phyloP scores from a whole-genome alignment of 2,329 filamentous ascomycete genomes.

The Westerdykella sp. region DNA sequence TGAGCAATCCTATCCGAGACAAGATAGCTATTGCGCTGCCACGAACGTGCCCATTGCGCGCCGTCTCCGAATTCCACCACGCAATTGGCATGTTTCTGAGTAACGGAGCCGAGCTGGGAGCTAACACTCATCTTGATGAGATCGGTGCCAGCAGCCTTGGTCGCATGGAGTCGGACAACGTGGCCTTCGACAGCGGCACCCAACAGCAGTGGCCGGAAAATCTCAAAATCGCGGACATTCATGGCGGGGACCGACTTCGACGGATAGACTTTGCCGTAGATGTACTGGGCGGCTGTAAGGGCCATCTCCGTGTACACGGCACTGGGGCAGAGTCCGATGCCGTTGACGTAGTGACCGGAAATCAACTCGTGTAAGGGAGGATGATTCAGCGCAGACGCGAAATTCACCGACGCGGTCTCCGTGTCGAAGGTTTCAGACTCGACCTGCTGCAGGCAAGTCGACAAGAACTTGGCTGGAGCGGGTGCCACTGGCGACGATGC shows the following conservation, averaged over 20 bases:
- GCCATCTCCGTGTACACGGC: slow-evolving; percentile 32
- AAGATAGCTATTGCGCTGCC: slow-evolving; percentile 16
- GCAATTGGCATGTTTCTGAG: slow-evolving; percentile 2
- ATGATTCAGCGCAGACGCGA: not conserved
- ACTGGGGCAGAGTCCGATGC: slow-evolving; percentile 10
- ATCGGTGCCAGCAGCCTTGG: too few relatives aligned
- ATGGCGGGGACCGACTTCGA: not conserved
- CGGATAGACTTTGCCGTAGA: not conserved
- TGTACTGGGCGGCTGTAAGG: slow-evolving; percentile 22
- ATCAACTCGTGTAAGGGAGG: not conserved
- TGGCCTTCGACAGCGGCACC: slow-evolving; percentile 1
- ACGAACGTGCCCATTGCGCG: slow-evolving; percentile 14
- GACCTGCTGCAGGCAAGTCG: too few relatives aligned
- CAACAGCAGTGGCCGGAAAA: too few relatives aligned
- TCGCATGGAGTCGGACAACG: not conserved
- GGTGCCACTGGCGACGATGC: not conserved
- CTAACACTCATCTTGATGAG: too few relatives aligned
- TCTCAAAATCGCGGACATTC: not conserved
- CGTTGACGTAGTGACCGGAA: slow-evolving; percentile 13
- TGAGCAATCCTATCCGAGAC: slow-evolving; percentile 9
- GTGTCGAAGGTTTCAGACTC: too few relatives aligned
- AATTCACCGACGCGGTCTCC: too few relatives aligned
- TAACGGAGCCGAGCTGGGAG: slow-evolving; percentile 3
- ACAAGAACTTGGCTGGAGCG: not conserved
- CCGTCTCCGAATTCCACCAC: slow-evolving; percentile 2